Evolutionary conservation across 108 stramenopile species (phyloP), one percentile per base, ranked within the genome.

Genomic region (Skeletonema tropicum): DNA sequence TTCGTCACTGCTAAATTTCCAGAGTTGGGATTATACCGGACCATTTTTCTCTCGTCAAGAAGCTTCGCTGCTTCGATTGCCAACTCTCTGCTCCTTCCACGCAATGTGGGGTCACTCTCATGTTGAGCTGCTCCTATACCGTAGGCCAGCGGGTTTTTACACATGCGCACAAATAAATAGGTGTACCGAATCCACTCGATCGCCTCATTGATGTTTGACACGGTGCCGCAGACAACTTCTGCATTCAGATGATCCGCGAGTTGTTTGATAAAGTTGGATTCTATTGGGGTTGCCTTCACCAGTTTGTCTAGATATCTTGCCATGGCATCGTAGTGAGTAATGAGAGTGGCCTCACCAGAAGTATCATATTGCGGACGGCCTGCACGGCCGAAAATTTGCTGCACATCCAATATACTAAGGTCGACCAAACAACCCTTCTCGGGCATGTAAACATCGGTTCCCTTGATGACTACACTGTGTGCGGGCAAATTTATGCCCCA

Each of bases 241-340:
- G 99, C 99, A 73, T 99, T 99, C 52, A 99, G 73, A 75, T 98
- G 98, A 69, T 99, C 99, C 1, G 97, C 90, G 13, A 99, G 87
- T 31, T 96, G 93, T 66, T 97, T 97, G 77, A 98, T 90, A 68
- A 97, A 97, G 29, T 75, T 87, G 29, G 88, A 90, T 78, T 99
- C 99, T 61, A 99, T 99, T 9, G 99, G 97, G 10, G 94, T 92
- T 10, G 94, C 88, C 36, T 91, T 73, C 2, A 98, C 94, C 11
- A 99, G 87, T 77, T 97, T 96, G 64, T 97, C 90, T 2, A 99
- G 87, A 73, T 99, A 99, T 15, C 95, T 71, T 12, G 82, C 66
- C 68, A 99, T 90, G 15, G 97, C 92, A 36, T 97, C 88, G 30
- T 96, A 86, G 46, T 94, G 83, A 6, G 99, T 99, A 38, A 99